Evolutionary conservation across 768 basidiomycete species (phyloP).

Genomic region (Gyrodon lividus): DNA sequence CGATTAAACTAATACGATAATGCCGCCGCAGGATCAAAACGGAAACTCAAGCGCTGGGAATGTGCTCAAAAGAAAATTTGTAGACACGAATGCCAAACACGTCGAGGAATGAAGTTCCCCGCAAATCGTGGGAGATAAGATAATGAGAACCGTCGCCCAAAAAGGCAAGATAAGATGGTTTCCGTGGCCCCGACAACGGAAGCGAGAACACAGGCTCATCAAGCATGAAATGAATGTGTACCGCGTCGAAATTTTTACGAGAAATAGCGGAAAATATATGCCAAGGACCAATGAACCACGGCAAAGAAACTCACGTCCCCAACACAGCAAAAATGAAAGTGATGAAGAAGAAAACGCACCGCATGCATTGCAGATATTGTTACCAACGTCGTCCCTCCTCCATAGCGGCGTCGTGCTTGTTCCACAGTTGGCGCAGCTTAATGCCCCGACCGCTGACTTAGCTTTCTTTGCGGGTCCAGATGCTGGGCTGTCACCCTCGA

Average conservation of each 20-base stretch:
- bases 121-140: conserved; percentile 24
- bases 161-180: conserved; percentile 11
- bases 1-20: conserved; percentile 6
- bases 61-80: conserved; percentile 3
- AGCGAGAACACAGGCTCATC: conserved; percentile 18
- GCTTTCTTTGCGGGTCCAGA: conserved; percentile 29
- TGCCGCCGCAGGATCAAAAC: neutral
- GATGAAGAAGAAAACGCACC: conserved; percentile 52
- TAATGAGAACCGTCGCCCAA: conserved; percentile 13
- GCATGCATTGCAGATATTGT: conserved; percentile 94
- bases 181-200: conserved; percentile 16
- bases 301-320: conserved; percentile 20
- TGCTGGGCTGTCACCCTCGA: conserved; percentile 29
- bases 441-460: conserved; percentile 59
- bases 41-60: neutral
- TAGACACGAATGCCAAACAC: neutral
- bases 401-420: conserved; percentile 89
- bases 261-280: conserved; percentile 7
- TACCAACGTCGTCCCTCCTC: conserved; percentile 87
- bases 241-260: conserved; percentile 20
- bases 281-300: conserved; percentile 10
- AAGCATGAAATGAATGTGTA: conserved; percentile 24
- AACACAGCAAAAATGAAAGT: conserved; percentile 25
- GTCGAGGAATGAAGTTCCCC: conserved; percentile 8
- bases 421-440: conserved; percentile 85